Base-by-base conservation (phyloP, 495 filamentous ascomycete species). In the Penicillium angulare region DNA sequence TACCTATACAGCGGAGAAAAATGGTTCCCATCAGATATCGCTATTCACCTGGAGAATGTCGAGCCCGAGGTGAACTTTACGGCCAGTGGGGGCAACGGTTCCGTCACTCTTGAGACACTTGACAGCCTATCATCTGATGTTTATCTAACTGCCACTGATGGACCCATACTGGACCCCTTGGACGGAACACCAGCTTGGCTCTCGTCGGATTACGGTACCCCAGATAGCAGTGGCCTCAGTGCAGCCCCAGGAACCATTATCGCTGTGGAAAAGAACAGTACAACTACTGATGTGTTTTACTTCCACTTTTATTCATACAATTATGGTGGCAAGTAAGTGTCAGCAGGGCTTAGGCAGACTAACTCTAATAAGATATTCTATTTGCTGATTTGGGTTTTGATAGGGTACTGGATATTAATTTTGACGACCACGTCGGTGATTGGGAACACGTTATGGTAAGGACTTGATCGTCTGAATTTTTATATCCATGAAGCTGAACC, bases 241-340 rank as follows among this genome's bases (percentile, higher is more conserved):
- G 44, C 32, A 13, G 44, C 44, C 26, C 44, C 44, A 2, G 44
- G 44, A 34, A 12, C 26, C 10, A 47, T 47, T 9, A 47, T 47
- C 36, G 31, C 33, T 27, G 44, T 32, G n/a, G 31, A 47, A 32
- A 47, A 47, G 32, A 47, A 47, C 44, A 47, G 44, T 21, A 47
- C 44, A 12, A 47, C 32, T 13, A 47, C 44, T 20, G 44, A 47
- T 15, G 44, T 47, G 2, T 47, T 47, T 32, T 47, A 47, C 32
- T 47, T 47, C 44, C 36, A 47, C 12, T 47, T 47, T 18, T 47
- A 47, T 24, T 47, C 44, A 12, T 47, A 47, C 18, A 47, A 47
- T 21, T 47, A 47, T 18, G 44, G 44, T 15, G 44, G 44, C 16
- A 17, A 26, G 44, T 47, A 20, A 47, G 44, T 47, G 31, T 9